A percentile compares a stretch with the other conserved stretches of the same genome.
Conservation (phyloP, 495 filamentous ascomycete species). For the Penicillium lividum region DNA sequence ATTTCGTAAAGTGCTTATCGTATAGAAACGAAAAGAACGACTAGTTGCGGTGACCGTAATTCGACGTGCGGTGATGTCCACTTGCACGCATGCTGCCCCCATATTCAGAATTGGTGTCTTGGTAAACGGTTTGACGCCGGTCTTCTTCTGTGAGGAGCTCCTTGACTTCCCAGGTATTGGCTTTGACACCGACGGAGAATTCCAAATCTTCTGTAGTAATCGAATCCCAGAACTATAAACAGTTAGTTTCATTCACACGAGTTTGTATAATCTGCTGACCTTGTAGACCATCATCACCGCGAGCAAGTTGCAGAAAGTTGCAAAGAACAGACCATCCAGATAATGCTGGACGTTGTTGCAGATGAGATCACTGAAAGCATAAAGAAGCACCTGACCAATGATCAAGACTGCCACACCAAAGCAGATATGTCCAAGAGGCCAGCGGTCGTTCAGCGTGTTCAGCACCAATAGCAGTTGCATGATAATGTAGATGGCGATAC, state of each 20-base stretch:
- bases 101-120: constrained; percentile 64
- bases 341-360: constrained; percentile 90
- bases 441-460: constrained; percentile 90
- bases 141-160: constrained; percentile 90
- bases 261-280: constrained; percentile 48
- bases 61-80: constrained; percentile 48
- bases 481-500: constrained; percentile 79
- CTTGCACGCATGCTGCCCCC: constrained; percentile 54
- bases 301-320: constrained; percentile 88
- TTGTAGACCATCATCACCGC: constrained; percentile 99
- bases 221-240: constrained; percentile 92
- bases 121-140: constrained; percentile 72
- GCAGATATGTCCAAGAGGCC: constrained; percentile 91
- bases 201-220: constrained; percentile 98
- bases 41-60: constrained; percentile 36
- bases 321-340: constrained; percentile 92
- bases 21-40: constrained; percentile 19
- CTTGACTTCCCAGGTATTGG: constrained; percentile 99
- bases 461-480: constrained; percentile 87
- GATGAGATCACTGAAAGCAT: constrained; percentile 82
- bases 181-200: constrained; percentile 92
- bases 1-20: constrained; percentile 21
- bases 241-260: constrained; percentile 7
- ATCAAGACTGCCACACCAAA: constrained; percentile 93
- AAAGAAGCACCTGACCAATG: constrained; percentile 88